Evolutionary conservation across 1,139 yeast genomes (phyloP), one percentile per base, ranked within the genome.

Genomic region (Geotrichum europaeum): DNA sequence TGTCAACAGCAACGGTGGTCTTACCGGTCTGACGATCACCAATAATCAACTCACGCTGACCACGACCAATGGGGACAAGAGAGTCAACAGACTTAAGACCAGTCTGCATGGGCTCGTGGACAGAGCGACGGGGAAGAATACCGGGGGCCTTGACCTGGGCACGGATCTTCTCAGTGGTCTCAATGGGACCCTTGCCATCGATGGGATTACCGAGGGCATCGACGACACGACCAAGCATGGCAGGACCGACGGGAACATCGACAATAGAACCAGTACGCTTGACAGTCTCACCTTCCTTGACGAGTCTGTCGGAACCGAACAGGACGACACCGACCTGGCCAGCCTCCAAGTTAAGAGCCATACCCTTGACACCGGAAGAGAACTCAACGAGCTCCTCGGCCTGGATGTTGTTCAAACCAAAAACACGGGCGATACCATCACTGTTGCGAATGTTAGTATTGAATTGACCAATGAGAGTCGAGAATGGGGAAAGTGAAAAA

Each of bases 1-100:
- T 86, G 81, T 94, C 99, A 74, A 94, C 80, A 73, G 98, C 99
- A 73, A 94, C 97, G 70, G 98, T 97, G 76, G 99, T 94, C 86
- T 94, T 94, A 88, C 99, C 99, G 73, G 99, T 94, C 84, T 94
- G 99, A 86, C 99, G 94, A 81, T 94, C 99, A 87, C 99, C 99
- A 78, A 94, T 94, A 77, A 94, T 94, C 89, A 94, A 84, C 84
- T 94, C 99, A 89, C 99, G 95, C 84, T 94, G 99, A 79, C 99
- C 99, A 88, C 99, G 95, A 78, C 99, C 99, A 75, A 94, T 81
- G 80, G 99, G 99, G 79, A 94, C 99, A 76, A 94, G 87, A 76
- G 99, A 96, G 78, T 94, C 99, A 73, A 94, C 97, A 67, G 98
- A 87, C 86, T 95, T 94, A 77, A 94, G 89, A 87, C 99, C 99